phyloP scores from a whole-genome alignment of 805 yeast genomes.

The Priceomyces carsonii region DNA sequence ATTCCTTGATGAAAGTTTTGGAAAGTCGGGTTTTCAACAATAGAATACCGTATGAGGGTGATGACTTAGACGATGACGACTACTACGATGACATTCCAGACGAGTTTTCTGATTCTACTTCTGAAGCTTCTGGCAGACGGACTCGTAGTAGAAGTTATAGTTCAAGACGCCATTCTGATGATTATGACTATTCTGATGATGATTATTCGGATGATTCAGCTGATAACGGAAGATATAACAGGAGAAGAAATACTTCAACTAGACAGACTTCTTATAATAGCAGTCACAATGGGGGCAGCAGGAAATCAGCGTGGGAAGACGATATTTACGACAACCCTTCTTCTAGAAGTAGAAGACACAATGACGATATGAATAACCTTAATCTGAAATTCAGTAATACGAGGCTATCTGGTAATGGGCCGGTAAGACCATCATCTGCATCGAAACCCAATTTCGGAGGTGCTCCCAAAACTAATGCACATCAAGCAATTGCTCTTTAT shows the following conservation, averaged over 20 bases:
- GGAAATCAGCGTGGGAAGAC: constrained; percentile 77
- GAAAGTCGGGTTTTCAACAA: constrained; percentile 80
- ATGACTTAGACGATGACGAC: constrained; percentile 62
- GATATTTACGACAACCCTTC: constrained; percentile 68
- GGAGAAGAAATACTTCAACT: constrained; percentile 15
- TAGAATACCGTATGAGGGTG: constrained; percentile 48
- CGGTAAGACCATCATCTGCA: constrained; percentile 39
- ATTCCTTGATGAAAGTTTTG: constrained; percentile 79
- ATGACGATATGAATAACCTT: constrained; percentile 35
- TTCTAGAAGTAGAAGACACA: constrained; percentile 27
- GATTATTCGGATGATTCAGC: constrained; percentile 39
- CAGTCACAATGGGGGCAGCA: constrained; percentile 12
- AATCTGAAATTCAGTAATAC: constrained; percentile 35
- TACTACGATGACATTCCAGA: constrained; percentile 75
- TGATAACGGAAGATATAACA: constrained; percentile 26
- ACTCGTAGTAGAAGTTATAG: constrained; percentile 13
- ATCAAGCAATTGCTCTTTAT: constrained; percentile 87
- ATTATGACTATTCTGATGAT: constrained; percentile 35
- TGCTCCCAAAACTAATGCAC: constrained; percentile 42
- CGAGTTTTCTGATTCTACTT: constrained; percentile 58
- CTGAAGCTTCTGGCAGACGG: constrained; percentile 33
- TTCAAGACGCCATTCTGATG: constrained; percentile 29
- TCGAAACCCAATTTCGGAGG: constrained; percentile 43
- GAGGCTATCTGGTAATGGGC: constrained; percentile 26
- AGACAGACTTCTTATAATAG: constrained; percentile 10